Evolutionary conservation across 495 filamentous ascomycete species (phyloP).

Genomic region (Talaromyces nanjingensis): DNA sequence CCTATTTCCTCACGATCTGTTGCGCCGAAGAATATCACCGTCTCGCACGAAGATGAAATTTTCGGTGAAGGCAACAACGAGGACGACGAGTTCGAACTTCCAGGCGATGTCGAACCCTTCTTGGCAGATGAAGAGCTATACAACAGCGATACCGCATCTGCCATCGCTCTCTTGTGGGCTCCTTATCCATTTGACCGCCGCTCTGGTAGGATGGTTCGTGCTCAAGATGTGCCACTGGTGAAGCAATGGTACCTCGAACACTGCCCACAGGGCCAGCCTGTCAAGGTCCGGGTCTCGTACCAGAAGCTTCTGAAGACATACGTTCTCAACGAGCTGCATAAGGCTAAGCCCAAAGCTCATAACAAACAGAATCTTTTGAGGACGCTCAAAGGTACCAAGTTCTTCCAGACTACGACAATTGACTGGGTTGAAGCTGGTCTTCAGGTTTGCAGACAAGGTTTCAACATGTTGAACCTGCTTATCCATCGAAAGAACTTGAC

Average conservation of each 20-base stretch:
- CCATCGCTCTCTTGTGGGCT: constrained; percentile 96
- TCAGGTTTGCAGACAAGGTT: constrained; percentile 96
- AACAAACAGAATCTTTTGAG: constrained; percentile 89
- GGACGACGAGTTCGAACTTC: constrained; percentile 85
- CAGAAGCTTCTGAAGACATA: constrained; percentile 96
- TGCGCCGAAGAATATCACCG: constrained; percentile 85
- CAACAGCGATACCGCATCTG: constrained; percentile 82
- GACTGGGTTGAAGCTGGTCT: constrained; percentile 99
- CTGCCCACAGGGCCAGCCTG: constrained; percentile 83
- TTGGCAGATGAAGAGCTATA: constrained; percentile 84
- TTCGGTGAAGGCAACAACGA: constrained; percentile 82
- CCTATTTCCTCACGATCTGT: constrained; percentile 95
- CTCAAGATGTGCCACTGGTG: constrained; percentile 92
- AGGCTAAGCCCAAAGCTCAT: constrained; percentile 87
- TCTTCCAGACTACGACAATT: constrained; percentile 98
- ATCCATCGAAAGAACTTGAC: constrained; percentile 99
- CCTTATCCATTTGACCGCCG: constrained; percentile 93
- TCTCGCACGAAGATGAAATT: constrained; percentile 92
- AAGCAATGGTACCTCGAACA: constrained; percentile 99
- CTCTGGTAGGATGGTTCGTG: constrained; percentile 95
- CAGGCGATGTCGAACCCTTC: constrained; percentile 76
- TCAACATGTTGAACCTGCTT: constrained; percentile 98
- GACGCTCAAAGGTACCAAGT: constrained; percentile 91
- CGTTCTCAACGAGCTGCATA: constrained; percentile 94
- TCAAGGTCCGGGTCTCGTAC: constrained; percentile 98